These are phyloP conservation scores for Verticillium klebahnii DNA, from an alignment of 2,329 filamentous ascomycete genomes.

Conservation along the genomic window DNA sequence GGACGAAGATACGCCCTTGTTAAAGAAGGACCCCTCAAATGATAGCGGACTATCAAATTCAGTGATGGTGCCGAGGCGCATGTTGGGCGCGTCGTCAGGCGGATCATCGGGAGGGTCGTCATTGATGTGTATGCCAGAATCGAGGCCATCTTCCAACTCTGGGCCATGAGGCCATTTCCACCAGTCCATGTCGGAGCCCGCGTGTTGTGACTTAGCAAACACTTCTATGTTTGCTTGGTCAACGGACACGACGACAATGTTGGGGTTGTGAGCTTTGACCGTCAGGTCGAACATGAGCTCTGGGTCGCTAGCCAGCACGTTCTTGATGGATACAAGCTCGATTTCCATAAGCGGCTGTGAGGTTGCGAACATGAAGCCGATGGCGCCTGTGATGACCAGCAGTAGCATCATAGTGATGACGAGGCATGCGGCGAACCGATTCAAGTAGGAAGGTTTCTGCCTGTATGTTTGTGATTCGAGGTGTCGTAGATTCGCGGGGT, in stretches of 20 bases:
- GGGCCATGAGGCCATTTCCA: constrained; percentile 39
- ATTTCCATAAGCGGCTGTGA: constrained; percentile 83
- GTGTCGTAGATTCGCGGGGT: constrained; percentile 55
- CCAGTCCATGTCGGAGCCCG: constrained; percentile 64
- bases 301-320: constrained; percentile 89
- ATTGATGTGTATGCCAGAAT: constrained; percentile 14
- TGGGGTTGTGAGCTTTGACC: constrained; percentile 86
- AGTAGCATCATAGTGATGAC: constrained; percentile 78
- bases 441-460: constrained; percentile 57
- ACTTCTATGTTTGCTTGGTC: constrained; percentile 85
- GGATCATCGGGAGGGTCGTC: constrained; percentile 46
- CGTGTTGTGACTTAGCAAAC: constrained; percentile 89
- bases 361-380: constrained; percentile 86
- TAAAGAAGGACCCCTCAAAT: constrained; percentile 87
- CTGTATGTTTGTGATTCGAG: constrained; percentile 70
- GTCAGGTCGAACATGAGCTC: constrained; percentile 92
- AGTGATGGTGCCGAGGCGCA: constrained; percentile 85
- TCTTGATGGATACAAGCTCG: constrained; percentile 73
- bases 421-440: constrained; percentile 79
- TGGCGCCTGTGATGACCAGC: constrained; percentile 76
- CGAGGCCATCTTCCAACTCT: constrained; percentile 12
- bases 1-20: constrained; percentile 65
- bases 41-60: constrained; percentile 82
- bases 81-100: constrained; percentile 71
- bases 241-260: constrained; percentile 82